A percentile compares a stretch with the other conserved stretches of the same genome.
Evolutionary conservation across 2,329 filamentous ascomycete genomes (phyloP).

Genomic region (Cladosporium sp.): DNA sequence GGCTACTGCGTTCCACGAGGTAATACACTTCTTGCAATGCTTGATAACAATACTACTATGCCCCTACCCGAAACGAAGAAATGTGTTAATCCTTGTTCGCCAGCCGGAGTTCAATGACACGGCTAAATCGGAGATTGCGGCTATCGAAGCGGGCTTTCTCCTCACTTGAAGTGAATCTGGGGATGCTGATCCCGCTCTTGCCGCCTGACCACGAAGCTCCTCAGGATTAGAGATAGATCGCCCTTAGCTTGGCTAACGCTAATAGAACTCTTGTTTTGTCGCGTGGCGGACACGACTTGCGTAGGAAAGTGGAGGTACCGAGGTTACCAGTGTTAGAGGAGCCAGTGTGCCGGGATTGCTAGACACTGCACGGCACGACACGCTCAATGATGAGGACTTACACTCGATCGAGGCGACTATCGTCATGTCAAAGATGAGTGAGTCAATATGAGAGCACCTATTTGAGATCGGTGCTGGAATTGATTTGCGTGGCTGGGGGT

Average conservation of each 20-base stretch:
- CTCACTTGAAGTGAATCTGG: constrained; percentile 1
- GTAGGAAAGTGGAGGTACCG: not conserved
- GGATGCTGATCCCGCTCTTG: not conserved
- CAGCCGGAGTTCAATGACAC: too few relatives aligned
- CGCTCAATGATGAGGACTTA: too few relatives aligned
- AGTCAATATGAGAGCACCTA: too few relatives aligned
- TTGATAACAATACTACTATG: too few relatives aligned
- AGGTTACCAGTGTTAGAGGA: not conserved
- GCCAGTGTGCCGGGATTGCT: too few relatives aligned
- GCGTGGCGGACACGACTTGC: not conserved
- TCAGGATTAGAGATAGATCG: not conserved
- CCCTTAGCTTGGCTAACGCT: not conserved
- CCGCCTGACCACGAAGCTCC: not conserved
- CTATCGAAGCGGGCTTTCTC: constrained; percentile 6
- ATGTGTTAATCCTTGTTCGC: too few relatives aligned
- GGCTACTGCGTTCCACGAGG: not conserved
- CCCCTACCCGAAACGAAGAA: not conserved
- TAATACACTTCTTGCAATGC: too few relatives aligned
- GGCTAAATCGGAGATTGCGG: constrained; percentile 7
- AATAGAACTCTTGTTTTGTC: constrained; percentile 1
- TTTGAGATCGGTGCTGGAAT: too few relatives aligned
- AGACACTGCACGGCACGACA: too few relatives aligned
- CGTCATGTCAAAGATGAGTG: too few relatives aligned
- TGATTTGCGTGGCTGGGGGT: too few relatives aligned
- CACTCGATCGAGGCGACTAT: too few relatives aligned